These are phyloP conservation scores for Neurospora sp. DNA, from an alignment of 495 filamentous ascomycete genomes.

Conservation along the genomic window DNA sequence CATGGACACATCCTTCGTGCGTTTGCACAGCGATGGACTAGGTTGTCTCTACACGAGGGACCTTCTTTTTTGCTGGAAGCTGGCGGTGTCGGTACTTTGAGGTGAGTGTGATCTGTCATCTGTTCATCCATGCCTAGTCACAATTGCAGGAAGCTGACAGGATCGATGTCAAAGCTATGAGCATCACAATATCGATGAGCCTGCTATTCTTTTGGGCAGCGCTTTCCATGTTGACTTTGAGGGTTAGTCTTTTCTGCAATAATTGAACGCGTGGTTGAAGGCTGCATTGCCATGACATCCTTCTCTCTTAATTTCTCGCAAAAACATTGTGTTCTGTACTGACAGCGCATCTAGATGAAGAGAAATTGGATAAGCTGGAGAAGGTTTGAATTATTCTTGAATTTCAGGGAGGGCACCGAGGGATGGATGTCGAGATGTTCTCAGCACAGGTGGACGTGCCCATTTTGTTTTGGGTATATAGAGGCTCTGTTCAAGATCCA, in stretches of 20 bases:
- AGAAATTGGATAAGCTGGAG: background rate
- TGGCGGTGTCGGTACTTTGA: slow-evolving; percentile 77
- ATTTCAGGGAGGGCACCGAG: background rate
- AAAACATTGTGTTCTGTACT: background rate
- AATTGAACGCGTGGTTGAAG: background rate
- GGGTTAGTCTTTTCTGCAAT: background rate
- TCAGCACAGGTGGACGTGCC: background rate
- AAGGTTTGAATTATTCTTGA: background rate
- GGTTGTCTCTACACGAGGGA: slow-evolving; percentile 54
- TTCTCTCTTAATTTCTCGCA: background rate
- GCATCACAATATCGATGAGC: slow-evolving; percentile 55
- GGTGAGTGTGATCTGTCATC: slow-evolving; percentile 26
- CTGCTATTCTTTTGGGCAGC: slow-evolving; percentile 59
- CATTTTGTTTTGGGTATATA: background rate
- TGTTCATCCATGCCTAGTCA: background rate
- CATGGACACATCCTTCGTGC: slow-evolving; percentile 86
- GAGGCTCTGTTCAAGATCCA: background rate
- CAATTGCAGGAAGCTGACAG: slow-evolving; percentile 11
- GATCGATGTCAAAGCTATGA: slow-evolving; percentile 41
- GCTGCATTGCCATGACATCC: background rate
- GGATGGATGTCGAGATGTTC: background rate
- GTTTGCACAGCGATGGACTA: slow-evolving; percentile 83
- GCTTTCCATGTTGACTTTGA: slow-evolving; percentile 50
- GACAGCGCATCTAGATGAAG: background rate
- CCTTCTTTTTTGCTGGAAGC: slow-evolving; percentile 66